Evolutionary conservation across 2,329 filamentous ascomycete genomes (phyloP).

Genomic region (Sarocladiaceae sp.): DNA sequence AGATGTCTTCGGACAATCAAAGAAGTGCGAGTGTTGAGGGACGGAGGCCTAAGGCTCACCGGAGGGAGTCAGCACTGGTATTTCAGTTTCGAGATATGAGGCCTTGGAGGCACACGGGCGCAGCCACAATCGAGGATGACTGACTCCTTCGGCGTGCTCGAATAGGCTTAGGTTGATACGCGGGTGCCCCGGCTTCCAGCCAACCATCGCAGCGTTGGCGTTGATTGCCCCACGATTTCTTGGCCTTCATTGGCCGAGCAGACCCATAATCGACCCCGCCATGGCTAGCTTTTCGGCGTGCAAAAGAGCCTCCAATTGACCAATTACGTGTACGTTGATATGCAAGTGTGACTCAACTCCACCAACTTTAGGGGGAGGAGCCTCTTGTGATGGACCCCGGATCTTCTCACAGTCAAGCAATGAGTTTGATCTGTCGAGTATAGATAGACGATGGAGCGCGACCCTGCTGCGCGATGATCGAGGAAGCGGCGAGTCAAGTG

Average conservation of each 20-base stretch:
- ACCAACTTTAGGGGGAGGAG: neutral
- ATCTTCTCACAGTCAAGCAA: neutral
- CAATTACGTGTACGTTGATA: conserved; percentile 13
- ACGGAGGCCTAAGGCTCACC: conserved; percentile 27
- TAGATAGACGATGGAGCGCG: neutral
- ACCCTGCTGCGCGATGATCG: too few species aligned
- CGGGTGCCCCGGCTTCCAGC: conserved; percentile 13
- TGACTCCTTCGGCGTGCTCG: conserved; percentile 42
- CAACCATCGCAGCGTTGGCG: conserved; percentile 20
- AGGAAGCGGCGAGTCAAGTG: too few species aligned
- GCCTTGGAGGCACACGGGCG: conserved; percentile 15
- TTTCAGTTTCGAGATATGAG: conserved; percentile 26
- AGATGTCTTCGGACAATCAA: conserved; percentile 11
- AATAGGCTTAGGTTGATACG: conserved; percentile 28
- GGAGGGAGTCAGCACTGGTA: conserved; percentile 29
- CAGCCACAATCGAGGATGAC: conserved; percentile 18
- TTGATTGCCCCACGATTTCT: neutral
- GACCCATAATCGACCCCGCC: neutral
- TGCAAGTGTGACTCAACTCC: conserved; percentile 26
- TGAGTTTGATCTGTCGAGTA: neutral
- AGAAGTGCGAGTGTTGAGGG: conserved; percentile 14
- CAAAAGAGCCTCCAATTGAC: conserved; percentile 10
- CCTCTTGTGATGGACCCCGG: neutral
- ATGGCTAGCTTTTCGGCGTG: conserved; percentile 13
- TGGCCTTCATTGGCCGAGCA: neutral